Base-by-base conservation (phyloP, 2,329 filamentous ascomycete species). In the Scytalidium lignicola region DNA sequence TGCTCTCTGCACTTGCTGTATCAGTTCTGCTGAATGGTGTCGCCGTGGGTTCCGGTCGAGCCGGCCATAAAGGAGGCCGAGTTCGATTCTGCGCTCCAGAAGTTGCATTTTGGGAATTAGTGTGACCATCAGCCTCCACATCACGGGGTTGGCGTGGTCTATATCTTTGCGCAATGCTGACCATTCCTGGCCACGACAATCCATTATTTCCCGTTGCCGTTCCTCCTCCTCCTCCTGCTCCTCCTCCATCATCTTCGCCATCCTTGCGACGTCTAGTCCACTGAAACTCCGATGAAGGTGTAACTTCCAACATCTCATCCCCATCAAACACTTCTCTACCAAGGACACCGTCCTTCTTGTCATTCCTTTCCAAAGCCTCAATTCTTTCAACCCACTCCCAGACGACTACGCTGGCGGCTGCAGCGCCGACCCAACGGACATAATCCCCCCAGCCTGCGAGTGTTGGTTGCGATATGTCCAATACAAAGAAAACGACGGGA, bases 311-410 rank as follows among this genome's bases (percentile, higher is more conserved):
- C 83, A 87, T 87, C 58, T 88, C 85, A 59, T 88, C 85, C 2
- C 83, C 85, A 60, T 88, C 85, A 57, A 86, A 88, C 0, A 88
- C 75, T 59, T 88, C 85, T 53, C 84, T 72, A 13, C 85, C 85
- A 1, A 88, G 67, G 45, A 87, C 86, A 5, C 85, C 85, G 58
- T 86, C 84, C 62, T 87, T 87, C 59, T 82, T 80, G 56, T 88
- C 84, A 60, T 88, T 82, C 63, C 84, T 76, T 67, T 88, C 85
- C 48, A 88, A 67, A 1, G 83, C 83, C 65, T 89, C 85, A 51
- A 88, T 89, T 32, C 85, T 74, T 65, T 89, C 85, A 3, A 88
- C 85, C 85, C 85, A 88, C 67, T 89, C 85, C 85, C 85, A 89
- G 3, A 89, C 85, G 26, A 88, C 83, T n/a, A 88, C 85, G 69